phyloP scores from a whole-genome alignment of 1,284 basidiomycete species.

The Pseudozyma sp. region DNA sequence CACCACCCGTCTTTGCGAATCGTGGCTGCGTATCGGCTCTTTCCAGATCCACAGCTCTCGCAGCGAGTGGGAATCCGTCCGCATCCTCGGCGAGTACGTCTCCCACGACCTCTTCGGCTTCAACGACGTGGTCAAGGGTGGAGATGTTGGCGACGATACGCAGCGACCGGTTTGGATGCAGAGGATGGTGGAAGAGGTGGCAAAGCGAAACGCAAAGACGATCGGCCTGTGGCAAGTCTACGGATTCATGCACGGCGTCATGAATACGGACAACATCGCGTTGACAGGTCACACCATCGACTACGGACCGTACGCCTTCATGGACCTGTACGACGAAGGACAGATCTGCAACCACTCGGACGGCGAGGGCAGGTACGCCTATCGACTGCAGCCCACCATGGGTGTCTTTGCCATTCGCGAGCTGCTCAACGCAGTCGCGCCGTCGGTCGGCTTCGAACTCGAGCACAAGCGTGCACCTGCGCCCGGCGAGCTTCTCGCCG shows the following conservation, averaged over 20 bases:
- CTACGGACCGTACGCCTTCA: constrained; percentile 84
- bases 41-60: constrained; percentile 84
- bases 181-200: constrained; percentile 69
- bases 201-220: constrained; percentile 86
- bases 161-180: constrained; percentile 47
- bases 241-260: constrained; percentile 74
- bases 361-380: constrained; percentile 85
- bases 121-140: constrained; percentile 47
- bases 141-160: constrained; percentile 1
- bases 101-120: constrained; percentile 75
- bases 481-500: constrained; percentile 50
- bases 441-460: constrained; percentile 52
- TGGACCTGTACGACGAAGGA: constrained; percentile 76
- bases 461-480: constrained; percentile 66
- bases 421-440: constrained; percentile 38
- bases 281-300: constrained; percentile 92
- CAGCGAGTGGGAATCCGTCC: constrained; percentile 74
- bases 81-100: constrained; percentile 73
- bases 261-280: constrained; percentile 86
- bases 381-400: constrained; percentile 73
- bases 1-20: constrained; percentile 84
- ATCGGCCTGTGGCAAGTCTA: constrained; percentile 87
- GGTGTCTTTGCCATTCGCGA: constrained; percentile 55
- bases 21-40: constrained; percentile 90
- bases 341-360: constrained; percentile 97